Evolutionary conservation across 306 rosid species (phyloP).

Genomic region (Corylus heterophylla): DNA sequence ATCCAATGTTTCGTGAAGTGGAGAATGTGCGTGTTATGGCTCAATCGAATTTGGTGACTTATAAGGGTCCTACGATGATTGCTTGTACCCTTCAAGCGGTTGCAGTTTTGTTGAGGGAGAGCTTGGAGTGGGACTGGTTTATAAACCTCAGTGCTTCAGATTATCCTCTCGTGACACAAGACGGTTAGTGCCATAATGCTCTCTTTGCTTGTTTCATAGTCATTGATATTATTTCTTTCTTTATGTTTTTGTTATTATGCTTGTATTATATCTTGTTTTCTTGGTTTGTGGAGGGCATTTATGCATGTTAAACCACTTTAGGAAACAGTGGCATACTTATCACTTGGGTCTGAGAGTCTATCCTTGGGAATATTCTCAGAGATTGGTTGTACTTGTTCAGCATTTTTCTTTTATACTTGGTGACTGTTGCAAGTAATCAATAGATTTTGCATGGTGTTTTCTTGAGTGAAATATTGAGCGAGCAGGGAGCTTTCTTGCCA

Average conservation of each 20-base stretch:
- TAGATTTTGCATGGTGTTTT: constrained; percentile 13
- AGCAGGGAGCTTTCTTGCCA: constrained; percentile 18
- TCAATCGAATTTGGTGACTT: constrained; percentile 81
- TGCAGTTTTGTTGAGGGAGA: constrained; percentile 83
- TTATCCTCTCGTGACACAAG: constrained; percentile 96
- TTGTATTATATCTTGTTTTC: constrained; percentile 16
- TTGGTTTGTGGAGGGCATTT: constrained; percentile 15
- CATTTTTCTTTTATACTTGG: constrained; percentile 13
- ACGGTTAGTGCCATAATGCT: constrained; percentile 60
- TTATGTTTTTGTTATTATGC: constrained; percentile 2
- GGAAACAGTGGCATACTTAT: background rate
- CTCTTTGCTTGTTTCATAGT: constrained; percentile 13
- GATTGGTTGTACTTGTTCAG: background rate
- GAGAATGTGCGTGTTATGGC: constrained; percentile 93
- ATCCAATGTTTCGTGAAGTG: constrained; percentile 69
- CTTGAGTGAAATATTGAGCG: constrained; percentile 20
- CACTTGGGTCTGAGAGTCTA: constrained; percentile 11
- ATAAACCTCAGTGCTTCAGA: constrained; percentile 97
- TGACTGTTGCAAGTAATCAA: constrained; percentile 7
- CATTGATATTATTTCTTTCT: constrained; percentile 8
- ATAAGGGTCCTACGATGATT: constrained; percentile 98
- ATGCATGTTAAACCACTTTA: background rate
- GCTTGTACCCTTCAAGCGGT: constrained; percentile 98
- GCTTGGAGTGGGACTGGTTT: constrained; percentile 79
- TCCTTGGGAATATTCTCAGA: constrained; percentile 7